Conservation (phyloP, 192 early-diverging fungal species). For the Podila clonocystis region DNA sequence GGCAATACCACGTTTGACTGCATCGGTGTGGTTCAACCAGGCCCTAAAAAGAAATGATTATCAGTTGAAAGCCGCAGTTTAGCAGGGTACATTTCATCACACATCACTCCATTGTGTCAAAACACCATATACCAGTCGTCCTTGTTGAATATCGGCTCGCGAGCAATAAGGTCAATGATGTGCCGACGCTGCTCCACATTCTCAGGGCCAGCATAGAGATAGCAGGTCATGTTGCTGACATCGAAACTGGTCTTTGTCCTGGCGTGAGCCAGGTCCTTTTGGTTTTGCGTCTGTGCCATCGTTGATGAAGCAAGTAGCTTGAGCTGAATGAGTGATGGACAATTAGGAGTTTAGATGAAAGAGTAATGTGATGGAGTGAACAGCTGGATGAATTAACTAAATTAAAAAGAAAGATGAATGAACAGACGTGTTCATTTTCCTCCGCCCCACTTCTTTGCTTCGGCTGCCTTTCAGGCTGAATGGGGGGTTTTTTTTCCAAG, state of each 20-base stretch:
- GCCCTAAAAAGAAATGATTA: background rate
- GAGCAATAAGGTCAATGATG: conserved; percentile 39
- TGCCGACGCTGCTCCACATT: conserved; percentile 47
- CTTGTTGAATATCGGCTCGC: conserved; percentile 42
- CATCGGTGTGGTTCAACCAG: conserved; percentile 48
- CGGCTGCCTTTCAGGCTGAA: no score
- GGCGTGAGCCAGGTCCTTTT: conserved; percentile 67
- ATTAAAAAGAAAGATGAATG: no score
- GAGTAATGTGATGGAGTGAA: background rate
- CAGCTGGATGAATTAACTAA: no score
- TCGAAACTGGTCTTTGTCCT: conserved; percentile 76
- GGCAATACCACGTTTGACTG: conserved; percentile 49
- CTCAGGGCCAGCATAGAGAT: conserved; percentile 71
- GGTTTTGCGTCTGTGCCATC: conserved; percentile 28
- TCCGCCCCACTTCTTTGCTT: no score
- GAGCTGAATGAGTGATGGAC: background rate
- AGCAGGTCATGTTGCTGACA: conserved; percentile 76
- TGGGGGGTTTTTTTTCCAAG: no score
- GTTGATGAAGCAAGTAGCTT: background rate
- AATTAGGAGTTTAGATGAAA: background rate
- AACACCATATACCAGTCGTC: conserved; percentile 38
- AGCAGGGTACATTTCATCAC: background rate
- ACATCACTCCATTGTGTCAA: background rate
- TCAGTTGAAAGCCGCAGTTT: background rate
- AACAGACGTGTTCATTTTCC: no score